Percentiles rank a stretch among this genome's conserved stretches.
Conservation (phyloP, 1,284 basidiomycete species). For the Malassezia pachydermatis region DNA sequence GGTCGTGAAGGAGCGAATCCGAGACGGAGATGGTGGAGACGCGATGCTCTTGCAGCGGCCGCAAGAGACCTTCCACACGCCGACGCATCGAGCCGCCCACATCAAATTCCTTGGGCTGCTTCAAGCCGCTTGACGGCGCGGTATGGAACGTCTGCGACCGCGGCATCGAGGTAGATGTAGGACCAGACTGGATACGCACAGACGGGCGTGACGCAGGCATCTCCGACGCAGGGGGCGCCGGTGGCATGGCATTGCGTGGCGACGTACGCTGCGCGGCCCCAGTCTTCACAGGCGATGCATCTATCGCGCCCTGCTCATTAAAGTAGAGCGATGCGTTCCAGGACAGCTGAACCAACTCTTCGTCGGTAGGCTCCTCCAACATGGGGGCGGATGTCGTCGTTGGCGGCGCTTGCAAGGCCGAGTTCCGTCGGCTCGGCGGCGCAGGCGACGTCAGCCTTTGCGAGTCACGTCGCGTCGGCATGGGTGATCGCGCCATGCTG, state of each 20-base stretch:
- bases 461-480: background rate
- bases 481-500: background rate
- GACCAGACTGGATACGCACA: too few relatives aligned
- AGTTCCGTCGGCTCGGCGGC: background rate
- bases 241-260: background rate
- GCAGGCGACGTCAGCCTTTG: background rate
- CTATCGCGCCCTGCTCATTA: background rate
- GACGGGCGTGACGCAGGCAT: background rate
- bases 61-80: constrained; percentile 3
- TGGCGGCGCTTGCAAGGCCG: background rate
- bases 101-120: too few relatives aligned
- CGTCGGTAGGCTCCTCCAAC: background rate
- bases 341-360: background rate
- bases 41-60: constrained; percentile 4
- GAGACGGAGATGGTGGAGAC: constrained; percentile 6
- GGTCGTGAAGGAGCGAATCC: constrained; percentile 4
- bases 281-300: background rate
- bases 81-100: background rate
- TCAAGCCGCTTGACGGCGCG: too few relatives aligned
- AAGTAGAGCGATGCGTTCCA: background rate
- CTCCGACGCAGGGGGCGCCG: background rate
- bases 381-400: background rate
- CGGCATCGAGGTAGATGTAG: too few relatives aligned
- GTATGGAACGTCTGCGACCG: too few relatives aligned
- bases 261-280: too few relatives aligned